phyloP scores from a whole-genome alignment of 1,139 yeast genomes.

The Yamadazyma oceani region DNA sequence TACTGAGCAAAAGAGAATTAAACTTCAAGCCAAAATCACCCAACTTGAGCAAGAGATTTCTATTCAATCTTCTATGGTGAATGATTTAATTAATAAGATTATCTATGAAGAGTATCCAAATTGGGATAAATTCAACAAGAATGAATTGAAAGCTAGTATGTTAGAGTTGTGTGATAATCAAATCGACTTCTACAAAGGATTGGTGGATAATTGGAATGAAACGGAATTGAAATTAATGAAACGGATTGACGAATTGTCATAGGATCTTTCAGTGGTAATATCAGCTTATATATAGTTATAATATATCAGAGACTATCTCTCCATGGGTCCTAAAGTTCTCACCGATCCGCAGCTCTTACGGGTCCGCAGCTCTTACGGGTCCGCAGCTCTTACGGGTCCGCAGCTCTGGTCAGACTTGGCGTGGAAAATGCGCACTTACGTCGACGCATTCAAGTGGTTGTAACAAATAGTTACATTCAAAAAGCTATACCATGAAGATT shows the following conservation, averaged over 20 bases:
- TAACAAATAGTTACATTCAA: too few relatives aligned
- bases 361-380: too few relatives aligned
- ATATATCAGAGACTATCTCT: too few relatives aligned
- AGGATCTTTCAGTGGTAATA: too few relatives aligned
- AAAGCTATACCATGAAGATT: background rate
- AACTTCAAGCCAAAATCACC: conserved; percentile 31
- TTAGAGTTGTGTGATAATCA: conserved; percentile 72
- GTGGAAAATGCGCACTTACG: background rate
- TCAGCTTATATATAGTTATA: background rate
- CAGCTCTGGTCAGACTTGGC: too few relatives aligned
- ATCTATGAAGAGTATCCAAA: conserved; percentile 79
- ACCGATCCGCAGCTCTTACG: too few relatives aligned
- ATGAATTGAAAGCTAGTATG: conserved; percentile 73
- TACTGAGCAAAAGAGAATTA: conserved; percentile 35
- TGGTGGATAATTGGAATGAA: conserved; percentile 71
- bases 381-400: too few relatives aligned
- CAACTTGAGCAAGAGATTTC: conserved; percentile 55
- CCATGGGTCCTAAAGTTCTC: too few relatives aligned
- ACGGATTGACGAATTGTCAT: conserved; percentile 34
- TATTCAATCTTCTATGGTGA: conserved; percentile 46
- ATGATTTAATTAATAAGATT: conserved; percentile 66
- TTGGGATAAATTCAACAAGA: conserved; percentile 78
- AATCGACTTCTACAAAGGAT: conserved; percentile 69
- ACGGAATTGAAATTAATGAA: conserved; percentile 48
- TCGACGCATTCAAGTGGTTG: too few relatives aligned